Percentiles rank a stretch among this genome's conserved stretches.
phyloP scores from a whole-genome alignment of 495 filamentous ascomycete species.

The Copromyces sp. region DNA sequence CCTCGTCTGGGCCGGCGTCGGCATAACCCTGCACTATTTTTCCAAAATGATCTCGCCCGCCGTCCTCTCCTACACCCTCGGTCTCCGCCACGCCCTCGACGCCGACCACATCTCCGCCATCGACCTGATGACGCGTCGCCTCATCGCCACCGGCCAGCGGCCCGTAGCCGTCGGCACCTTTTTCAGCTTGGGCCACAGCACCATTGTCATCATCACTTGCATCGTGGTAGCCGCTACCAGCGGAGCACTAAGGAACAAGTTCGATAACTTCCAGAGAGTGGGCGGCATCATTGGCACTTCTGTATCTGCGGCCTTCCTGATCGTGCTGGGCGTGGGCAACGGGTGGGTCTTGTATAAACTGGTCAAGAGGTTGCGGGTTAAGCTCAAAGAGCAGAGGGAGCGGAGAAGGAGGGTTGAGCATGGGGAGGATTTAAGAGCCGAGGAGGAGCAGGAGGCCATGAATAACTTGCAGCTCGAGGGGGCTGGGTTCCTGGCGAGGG shows the following conservation, averaged over 20 bases:
- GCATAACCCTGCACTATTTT: conserved; percentile 50
- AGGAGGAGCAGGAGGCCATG: conserved; percentile 33
- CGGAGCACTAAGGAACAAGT: conserved; percentile 65
- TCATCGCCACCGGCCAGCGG: conserved; percentile 76
- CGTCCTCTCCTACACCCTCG: conserved; percentile 80
- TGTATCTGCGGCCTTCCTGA: conserved; percentile 71
- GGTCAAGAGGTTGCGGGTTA: conserved; percentile 51
- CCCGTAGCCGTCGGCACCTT: conserved; percentile 95
- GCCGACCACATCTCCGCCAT: conserved; percentile 96
- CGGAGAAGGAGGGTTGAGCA: conserved; percentile 7
- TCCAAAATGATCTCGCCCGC: conserved; percentile 61
- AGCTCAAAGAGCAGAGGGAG: conserved; percentile 35
- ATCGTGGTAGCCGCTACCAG: conserved; percentile 85
- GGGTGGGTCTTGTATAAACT: conserved; percentile 73
- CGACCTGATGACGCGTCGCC: conserved; percentile 84
- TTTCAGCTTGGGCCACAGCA: conserved; percentile 89
- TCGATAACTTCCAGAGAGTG: conserved; percentile 69
- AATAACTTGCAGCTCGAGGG: conserved; percentile 63
- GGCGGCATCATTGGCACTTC: conserved; percentile 81
- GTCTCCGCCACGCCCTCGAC: conserved; percentile 87
- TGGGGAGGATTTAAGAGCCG: conserved; percentile 9
- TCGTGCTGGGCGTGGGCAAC: conserved; percentile 77
- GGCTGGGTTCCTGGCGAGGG: conserved; percentile 57
- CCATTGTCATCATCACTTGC: conserved; percentile 85
- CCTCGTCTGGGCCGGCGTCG: conserved; percentile 62